Evolutionary conservation across 2,329 filamentous ascomycete species (phyloP).

Genomic region (Corinectria fuckeliana): DNA sequence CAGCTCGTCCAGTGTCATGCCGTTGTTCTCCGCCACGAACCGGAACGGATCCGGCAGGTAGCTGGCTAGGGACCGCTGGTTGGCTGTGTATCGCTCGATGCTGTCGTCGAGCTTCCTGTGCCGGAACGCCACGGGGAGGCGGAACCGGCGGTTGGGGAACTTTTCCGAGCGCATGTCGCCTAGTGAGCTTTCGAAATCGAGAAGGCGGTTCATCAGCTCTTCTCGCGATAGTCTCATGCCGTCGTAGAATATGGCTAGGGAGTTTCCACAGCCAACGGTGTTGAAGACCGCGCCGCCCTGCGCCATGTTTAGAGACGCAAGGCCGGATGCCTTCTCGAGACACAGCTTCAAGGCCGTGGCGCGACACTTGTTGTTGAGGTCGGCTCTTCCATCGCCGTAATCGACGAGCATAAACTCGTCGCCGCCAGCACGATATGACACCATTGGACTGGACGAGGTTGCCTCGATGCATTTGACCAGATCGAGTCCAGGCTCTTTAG

Average conservation of each 20-base stretch:
- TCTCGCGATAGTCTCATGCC: conserved; percentile 3
- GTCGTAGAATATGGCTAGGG: conserved; percentile 17
- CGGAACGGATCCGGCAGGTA: conserved; percentile 66
- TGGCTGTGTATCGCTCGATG: conserved; percentile 61
- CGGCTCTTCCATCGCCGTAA: conserved; percentile 61
- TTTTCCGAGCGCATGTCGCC: conserved; percentile 22
- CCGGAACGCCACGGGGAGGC: conserved; percentile 41
- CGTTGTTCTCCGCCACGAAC: conserved; percentile 52
- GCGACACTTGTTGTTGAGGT: conserved; percentile 56
- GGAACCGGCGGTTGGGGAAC: conserved; percentile 34
- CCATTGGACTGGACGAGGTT: conserved; percentile 40
- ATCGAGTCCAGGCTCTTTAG: conserved; percentile 7
- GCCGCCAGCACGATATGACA: conserved; percentile 51
- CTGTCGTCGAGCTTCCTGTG: conserved; percentile 45
- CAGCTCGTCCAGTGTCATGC: conserved; percentile 39
- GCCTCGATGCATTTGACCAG: conserved; percentile 4
- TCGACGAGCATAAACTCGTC: conserved; percentile 63
- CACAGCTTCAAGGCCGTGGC: conserved; percentile 22
- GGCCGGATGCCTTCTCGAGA: conserved; percentile 18
- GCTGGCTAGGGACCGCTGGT: conserved; percentile 62
- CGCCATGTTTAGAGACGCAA: background rate
- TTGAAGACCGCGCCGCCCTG: conserved; percentile 14
- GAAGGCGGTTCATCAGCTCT: conserved; percentile 12
- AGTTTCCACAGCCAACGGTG: conserved; percentile 16
- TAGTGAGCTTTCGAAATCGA: conserved; percentile 23